A percentile compares a stretch with the other conserved stretches of the same genome.
Evolutionary conservation across 805 yeast genomes (phyloP).

Genomic region (Candida montana): DNA sequence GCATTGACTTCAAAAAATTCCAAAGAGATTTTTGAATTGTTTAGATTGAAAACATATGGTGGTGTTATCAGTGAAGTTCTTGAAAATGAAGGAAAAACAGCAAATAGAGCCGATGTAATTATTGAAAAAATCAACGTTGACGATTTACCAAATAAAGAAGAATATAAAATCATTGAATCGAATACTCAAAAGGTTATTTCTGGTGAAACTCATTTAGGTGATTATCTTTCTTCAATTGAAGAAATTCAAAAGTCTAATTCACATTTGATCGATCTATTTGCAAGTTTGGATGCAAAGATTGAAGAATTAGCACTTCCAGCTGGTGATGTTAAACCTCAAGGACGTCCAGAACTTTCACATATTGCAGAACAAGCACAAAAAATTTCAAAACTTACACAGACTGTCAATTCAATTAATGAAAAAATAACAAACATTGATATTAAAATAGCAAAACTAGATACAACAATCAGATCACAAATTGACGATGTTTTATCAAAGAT

Average conservation of each 20-base stretch:
- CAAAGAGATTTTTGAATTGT: slow-evolving; percentile 60
- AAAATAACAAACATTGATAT: slow-evolving; percentile 6
- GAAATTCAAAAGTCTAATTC: slow-evolving; percentile 16
- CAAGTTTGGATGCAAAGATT: slow-evolving; percentile 16
- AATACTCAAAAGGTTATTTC: slow-evolving; percentile 11
- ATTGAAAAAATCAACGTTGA: slow-evolving; percentile 34
- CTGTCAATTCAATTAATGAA: slow-evolving; percentile 1
- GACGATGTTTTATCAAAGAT: slow-evolving; percentile 3
- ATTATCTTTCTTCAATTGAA: slow-evolving; percentile 9
- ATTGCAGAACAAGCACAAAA: slow-evolving; percentile 17
- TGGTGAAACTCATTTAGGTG: neutral
- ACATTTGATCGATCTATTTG: slow-evolving; percentile 13
- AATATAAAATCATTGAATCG: slow-evolving; percentile 20
- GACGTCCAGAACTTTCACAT: slow-evolving; percentile 17
- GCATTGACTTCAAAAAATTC: slow-evolving; percentile 37
- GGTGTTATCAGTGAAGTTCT: slow-evolving; percentile 49
- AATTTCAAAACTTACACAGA: slow-evolving; percentile 8
- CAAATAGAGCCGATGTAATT: slow-evolving; percentile 41
- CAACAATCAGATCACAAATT: slow-evolving; percentile 3
- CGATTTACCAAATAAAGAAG: slow-evolving; percentile 28
- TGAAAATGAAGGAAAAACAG: slow-evolving; percentile 49
- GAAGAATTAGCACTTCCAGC: slow-evolving; percentile 6
- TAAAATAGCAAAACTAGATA: slow-evolving; percentile 8
- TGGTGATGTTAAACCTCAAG: slow-evolving; percentile 9
- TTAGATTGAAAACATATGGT: slow-evolving; percentile 52